Evolutionary conservation across 2,329 filamentous ascomycete species (phyloP).

Genomic region (Verticillium klebahnii): DNA sequence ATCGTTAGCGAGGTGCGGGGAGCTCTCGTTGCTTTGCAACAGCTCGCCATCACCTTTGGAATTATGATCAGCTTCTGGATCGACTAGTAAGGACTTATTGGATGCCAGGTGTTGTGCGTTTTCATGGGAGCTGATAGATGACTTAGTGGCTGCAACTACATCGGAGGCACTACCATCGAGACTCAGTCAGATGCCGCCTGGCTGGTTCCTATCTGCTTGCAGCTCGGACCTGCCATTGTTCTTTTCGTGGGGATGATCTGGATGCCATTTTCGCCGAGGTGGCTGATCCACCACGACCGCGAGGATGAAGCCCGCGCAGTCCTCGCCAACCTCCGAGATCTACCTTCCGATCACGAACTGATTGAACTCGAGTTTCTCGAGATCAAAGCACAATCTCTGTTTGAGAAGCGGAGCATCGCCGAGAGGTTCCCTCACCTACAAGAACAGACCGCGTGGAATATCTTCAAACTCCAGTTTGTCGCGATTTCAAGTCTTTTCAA

Average conservation of each 20-base stretch:
- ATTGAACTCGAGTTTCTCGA: conserved; percentile 76
- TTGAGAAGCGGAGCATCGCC: conserved; percentile 67
- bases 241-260: conserved; percentile 69
- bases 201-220: conserved; percentile 68
- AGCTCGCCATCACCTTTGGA: conserved; percentile 54
- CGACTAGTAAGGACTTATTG: conserved; percentile 36
- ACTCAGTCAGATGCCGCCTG: conserved; percentile 64
- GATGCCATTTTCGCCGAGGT: conserved; percentile 76
- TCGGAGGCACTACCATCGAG: conserved; percentile 46
- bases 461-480: conserved; percentile 65
- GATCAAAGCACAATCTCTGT: conserved; percentile 73
- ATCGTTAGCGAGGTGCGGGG: conserved; percentile 29
- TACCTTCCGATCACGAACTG: conserved; percentile 59
- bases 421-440: conserved; percentile 64
- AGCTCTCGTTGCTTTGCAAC: conserved; percentile 40
- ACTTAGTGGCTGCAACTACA: conserved; percentile 55
- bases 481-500: conserved; percentile 61
- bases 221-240: conserved; percentile 62
- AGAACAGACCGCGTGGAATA: conserved; percentile 56
- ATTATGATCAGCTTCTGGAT: conserved; percentile 65
- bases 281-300: conserved; percentile 66
- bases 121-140: neutral
- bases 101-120: neutral
- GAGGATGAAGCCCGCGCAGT: conserved; percentile 63
- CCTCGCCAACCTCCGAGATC: conserved; percentile 59